Percentiles rank a stretch among this genome's conserved stretches.
Evolutionary conservation across 192 early-diverging fungal species (phyloP).

Genomic region (Backusella westeae): DNA sequence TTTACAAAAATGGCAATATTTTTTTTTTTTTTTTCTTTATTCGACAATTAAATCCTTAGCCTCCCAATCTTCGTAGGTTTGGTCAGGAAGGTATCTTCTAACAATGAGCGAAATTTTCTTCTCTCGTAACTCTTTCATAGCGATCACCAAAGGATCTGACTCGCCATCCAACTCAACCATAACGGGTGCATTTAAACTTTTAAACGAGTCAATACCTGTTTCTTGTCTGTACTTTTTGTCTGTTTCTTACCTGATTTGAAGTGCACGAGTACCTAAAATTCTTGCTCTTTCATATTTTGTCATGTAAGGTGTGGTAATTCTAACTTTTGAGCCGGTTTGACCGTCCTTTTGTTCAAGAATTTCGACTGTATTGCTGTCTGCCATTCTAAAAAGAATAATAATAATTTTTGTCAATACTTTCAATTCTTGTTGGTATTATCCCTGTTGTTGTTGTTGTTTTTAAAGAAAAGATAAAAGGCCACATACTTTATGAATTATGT

Average conservation of each 20-base stretch:
- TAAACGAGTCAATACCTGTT: background rate
- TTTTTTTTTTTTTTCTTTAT: constrained; percentile 35
- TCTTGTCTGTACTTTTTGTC: background rate
- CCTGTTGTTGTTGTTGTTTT: background rate
- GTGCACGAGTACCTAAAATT: constrained; percentile 86
- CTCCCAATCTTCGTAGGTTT: constrained; percentile 92
- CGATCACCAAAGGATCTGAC: constrained; percentile 91
- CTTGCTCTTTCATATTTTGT: constrained; percentile 97
- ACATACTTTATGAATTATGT: background rate
- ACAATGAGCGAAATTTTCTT: constrained; percentile 93
- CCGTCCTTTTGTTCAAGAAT: constrained; percentile 16
- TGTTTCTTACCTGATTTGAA: constrained; percentile 76
- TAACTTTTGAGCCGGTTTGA: constrained; percentile 58
- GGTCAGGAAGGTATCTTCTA: constrained; percentile 90
- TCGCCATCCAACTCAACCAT: constrained; percentile 93
- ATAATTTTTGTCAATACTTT: background rate
- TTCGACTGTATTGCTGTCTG: constrained; percentile 1
- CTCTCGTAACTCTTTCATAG: constrained; percentile 90
- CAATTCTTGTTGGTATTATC: too few species aligned
- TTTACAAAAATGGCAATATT: background rate
- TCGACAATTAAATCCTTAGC: constrained; percentile 85
- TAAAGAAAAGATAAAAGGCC: background rate
- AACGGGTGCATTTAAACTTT: constrained; percentile 98
- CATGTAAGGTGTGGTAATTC: constrained; percentile 96
- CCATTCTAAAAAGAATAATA: background rate